Base-by-base conservation (phyloP, 768 basidiomycete genomes). In the Tulasnella sp. region DNA sequence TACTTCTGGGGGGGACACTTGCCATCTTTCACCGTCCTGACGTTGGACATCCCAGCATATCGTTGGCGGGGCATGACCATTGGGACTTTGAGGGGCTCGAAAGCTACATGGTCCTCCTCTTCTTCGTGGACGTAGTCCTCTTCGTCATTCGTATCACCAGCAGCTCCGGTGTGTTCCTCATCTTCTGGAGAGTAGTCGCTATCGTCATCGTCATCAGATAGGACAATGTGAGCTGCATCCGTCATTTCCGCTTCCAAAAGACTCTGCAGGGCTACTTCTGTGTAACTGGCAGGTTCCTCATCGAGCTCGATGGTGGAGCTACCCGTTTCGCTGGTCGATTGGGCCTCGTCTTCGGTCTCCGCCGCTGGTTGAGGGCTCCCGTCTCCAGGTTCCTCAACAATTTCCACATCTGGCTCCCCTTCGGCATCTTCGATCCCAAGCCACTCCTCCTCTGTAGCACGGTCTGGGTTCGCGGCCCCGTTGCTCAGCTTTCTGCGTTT, bases 1-100 rank as follows among this genome's bases (percentile, higher is more conserved):
- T 24, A 1, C 14, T 34, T 27, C 36, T 12, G 7, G 39, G 6
- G n/a, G n/a, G n/a, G n/a, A 78, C 19, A 83, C 91, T 83, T 81
- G 92, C 95, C 94, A 84, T 96, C 95, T 85, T 97, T 97, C 58
- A 95, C 89, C 0, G 96, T 97, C 80, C 91, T 91, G 0, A 93
- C 87, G 83, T 96, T 97, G 78, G 92, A 90, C 42, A 91, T 90
- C 19, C 95, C 95, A 52, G 84, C 83, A 84, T 88, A 97, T 21
- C 89, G 88, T 80, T 84, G 85, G 58, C 91, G 89, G 38, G 95
- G 94, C 81, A 89, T 85, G 73, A 96, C 85, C 52, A 91, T 84
- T 18, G 92, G 88, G 3, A 89, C 88, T 9, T 74, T 56, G 39
- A 81, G 77, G 12, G 34, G 36, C n/a, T 82, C 68, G 36, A 76